These are phyloP conservation scores for Colletotrichum spinosum DNA, from an alignment of 2,329 filamentous ascomycete genomes.

Conservation along the genomic window DNA sequence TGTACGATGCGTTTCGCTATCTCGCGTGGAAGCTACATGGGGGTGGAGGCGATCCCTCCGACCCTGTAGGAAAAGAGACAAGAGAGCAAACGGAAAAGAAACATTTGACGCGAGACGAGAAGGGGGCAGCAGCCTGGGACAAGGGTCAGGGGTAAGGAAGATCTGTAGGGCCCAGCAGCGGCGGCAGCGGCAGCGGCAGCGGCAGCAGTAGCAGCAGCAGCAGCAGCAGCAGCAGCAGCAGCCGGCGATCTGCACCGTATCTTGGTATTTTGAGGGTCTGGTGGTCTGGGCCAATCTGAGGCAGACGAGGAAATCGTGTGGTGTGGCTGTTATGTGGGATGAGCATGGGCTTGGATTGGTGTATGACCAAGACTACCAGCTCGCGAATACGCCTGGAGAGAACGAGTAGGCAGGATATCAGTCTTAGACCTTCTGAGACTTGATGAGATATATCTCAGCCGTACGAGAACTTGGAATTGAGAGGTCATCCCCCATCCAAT, in stretches of 20 bases:
- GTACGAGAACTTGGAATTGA: conserved; percentile 2
- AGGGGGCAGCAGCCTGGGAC: neutral
- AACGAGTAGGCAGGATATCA: neutral
- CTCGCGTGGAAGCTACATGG: no score
- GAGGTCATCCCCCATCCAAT: neutral
- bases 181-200: no score
- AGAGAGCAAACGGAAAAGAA: conserved; percentile 10
- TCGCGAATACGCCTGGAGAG: neutral
- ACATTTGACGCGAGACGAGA: neutral
- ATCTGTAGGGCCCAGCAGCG: conserved; percentile 12
- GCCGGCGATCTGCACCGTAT: conserved; percentile 25
- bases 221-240: neutral
- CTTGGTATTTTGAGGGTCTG: conserved; percentile 5
- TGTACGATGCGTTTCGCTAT: neutral
- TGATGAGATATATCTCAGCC: conserved; percentile 12
- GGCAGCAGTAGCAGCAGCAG: no score
- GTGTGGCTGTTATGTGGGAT: conserved; percentile 6
- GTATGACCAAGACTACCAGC: no score
- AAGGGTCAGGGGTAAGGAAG: conserved; percentile 16
- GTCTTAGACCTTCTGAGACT: conserved; percentile 19
- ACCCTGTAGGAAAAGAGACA: conserved; percentile 9
- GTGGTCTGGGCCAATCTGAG: conserved; percentile 13
- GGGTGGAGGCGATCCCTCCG: no score
- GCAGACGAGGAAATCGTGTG: conserved; percentile 5
- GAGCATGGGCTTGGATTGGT: no score